Conservation (phyloP, 768 basidiomycete species). For the Amanita phalloides region DNA sequence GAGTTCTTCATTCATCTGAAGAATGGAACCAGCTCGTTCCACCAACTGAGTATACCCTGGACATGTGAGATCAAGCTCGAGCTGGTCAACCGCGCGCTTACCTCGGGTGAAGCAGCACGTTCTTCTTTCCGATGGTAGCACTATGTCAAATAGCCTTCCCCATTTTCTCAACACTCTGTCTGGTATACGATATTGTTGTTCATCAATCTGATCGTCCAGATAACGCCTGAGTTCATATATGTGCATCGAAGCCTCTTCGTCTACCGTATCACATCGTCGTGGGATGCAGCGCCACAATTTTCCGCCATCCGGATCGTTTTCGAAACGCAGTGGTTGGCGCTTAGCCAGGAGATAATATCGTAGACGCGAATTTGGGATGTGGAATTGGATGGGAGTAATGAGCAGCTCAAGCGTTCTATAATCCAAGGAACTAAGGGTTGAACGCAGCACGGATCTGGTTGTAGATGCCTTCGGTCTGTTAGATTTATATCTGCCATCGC, state of each 20-base stretch:
- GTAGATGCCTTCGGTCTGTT: constrained; percentile 41
- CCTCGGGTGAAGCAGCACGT: constrained; percentile 81
- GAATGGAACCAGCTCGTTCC: constrained; percentile 67
- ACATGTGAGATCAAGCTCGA: background rate
- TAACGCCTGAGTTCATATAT: constrained; percentile 25
- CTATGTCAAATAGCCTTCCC: constrained; percentile 76
- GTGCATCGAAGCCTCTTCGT: background rate
- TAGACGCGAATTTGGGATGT: constrained; percentile 73
- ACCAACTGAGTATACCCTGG: constrained; percentile 69
- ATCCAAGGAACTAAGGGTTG: constrained; percentile 38
- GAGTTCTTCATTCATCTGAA: constrained; percentile 58
- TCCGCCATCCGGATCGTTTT: constrained; percentile 10
- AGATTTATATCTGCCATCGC: constrained; percentile 2
- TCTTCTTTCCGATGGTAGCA: constrained; percentile 45
- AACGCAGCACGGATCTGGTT: constrained; percentile 47
- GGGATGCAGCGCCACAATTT: constrained; percentile 46
- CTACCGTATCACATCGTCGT: constrained; percentile 15
- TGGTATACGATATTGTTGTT: constrained; percentile 30
- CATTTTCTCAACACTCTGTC: constrained; percentile 60
- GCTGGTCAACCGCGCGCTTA: constrained; percentile 13
- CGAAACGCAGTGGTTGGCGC: constrained; percentile 28
- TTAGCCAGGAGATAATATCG: constrained; percentile 76
- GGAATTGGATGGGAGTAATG: constrained; percentile 68
- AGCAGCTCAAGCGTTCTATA: constrained; percentile 54
- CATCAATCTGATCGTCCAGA: constrained; percentile 21